Percentiles rank a stretch among this genome's conserved stretches.
Conservation (phyloP, 345 rosid genomes). For the Eucalyptus urophylla region DNA sequence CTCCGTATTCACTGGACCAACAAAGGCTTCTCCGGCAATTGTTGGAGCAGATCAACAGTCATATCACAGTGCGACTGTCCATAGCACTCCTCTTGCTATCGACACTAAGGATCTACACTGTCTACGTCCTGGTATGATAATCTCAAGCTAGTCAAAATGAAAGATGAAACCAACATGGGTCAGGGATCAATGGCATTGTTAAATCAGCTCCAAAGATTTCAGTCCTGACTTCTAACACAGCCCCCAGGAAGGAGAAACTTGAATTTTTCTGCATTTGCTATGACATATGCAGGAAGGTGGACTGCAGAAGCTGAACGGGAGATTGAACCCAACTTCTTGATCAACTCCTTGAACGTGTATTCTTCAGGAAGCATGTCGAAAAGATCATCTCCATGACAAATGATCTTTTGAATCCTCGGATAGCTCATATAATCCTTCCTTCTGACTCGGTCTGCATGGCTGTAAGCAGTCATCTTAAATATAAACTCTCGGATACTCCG, state of each 20-base stretch:
- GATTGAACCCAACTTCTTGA: constrained; percentile 74
- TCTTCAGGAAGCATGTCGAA: constrained; percentile 92
- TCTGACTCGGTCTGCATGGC: constrained; percentile 85
- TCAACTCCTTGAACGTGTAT: constrained; percentile 62
- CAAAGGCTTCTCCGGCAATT: neutral
- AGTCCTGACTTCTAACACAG: constrained; percentile 27
- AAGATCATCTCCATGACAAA: constrained; percentile 66
- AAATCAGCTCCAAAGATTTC: neutral
- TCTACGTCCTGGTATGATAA: neutral
- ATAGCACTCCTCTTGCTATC: neutral
- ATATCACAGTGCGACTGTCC: neutral
- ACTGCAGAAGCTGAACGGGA: constrained; percentile 80
- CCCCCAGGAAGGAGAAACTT: constrained; percentile 92
- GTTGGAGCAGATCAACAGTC: neutral
- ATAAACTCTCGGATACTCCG: constrained; percentile 48
- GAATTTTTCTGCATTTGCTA: constrained; percentile 64
- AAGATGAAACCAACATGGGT: neutral
- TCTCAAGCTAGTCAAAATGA: neutral
- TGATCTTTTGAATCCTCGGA: constrained; percentile 48
- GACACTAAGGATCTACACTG: neutral
- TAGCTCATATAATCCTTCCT: constrained; percentile 29
- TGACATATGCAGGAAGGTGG: constrained; percentile 76
- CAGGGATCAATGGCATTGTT: neutral
- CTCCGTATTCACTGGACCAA: neutral
- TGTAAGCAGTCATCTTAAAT: constrained; percentile 86